Evolutionary conservation across 495 filamentous ascomycete species (phyloP), one percentile per base, ranked within the genome.

Genomic region (Penicillium mononematosum): DNA sequence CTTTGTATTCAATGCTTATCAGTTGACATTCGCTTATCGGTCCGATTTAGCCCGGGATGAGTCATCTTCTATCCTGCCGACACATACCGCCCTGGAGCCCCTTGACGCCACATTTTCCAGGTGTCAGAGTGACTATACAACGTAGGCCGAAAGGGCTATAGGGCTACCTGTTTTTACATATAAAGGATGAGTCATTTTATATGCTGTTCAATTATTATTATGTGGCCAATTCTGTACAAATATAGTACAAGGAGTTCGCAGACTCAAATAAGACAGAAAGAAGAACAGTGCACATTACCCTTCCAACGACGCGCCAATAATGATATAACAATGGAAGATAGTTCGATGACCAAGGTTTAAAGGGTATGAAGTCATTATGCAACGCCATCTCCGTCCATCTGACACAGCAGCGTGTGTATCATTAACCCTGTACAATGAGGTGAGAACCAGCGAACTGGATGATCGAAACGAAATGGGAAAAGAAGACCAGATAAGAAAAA

Each of bases 1-100:
- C 52, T 55, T 39, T 55, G 53, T 55, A 55, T 46, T 48, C 55
- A 55, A 68, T 66, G 59, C 60, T 69, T 69, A 69, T 69, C 66
- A 68, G 66, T 62, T 52, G 56, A 50, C 62, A 57, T 63, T 68
- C 66, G 64, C 66, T 66, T 66, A 62, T 69, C 66, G 60, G 65
- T 58, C 65, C 65, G 65, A 65, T 65, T 58, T 60, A 66, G 60
- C 63, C 60, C 62, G 62, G 65, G 66, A 66, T 66, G 66, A 66
- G 56, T 69, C 66, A 69, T 61, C 50, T 7, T 51, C 22, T 31
- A 39, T 42, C 29, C 31, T 36, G n/a, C 12, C 32, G 12, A 2
- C 11, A 8, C 1, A n/a, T 38, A 39, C 36, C 36, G 16, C 5
- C 14, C 5, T 38, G 34, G 34, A 36, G 31, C 4, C 31, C 31